Evolutionary conservation across 306 rosid species (phyloP).

Genomic region (Pueraria montana): DNA sequence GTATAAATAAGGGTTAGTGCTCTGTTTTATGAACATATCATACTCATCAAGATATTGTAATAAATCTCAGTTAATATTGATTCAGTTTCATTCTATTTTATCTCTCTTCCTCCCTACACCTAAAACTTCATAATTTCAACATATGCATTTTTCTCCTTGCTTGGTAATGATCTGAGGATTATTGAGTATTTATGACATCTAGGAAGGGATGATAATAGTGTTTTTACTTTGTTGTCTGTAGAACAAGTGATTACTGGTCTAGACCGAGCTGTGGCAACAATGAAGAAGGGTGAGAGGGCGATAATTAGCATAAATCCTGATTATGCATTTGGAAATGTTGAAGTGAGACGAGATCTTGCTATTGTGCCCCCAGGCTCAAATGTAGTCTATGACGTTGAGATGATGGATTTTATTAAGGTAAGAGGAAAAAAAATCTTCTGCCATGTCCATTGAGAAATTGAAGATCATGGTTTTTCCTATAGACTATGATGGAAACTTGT

Average conservation of each 20-base stretch:
- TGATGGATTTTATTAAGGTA: slow-evolving; percentile 68
- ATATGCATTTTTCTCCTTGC: background rate
- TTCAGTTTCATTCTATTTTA: background rate
- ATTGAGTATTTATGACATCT: background rate
- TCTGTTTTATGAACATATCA: background rate
- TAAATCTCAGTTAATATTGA: background rate
- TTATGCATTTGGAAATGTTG: slow-evolving; percentile 72
- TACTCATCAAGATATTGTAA: background rate
- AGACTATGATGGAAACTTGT: background rate
- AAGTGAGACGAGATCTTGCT: slow-evolving; percentile 60
- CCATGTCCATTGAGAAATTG: background rate
- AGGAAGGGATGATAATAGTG: slow-evolving; percentile 27
- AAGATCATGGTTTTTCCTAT: background rate
- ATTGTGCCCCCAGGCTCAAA: slow-evolving; percentile 61
- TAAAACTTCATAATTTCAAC: slow-evolving; percentile 8
- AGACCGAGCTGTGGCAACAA: slow-evolving; percentile 72
- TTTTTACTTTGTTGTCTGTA: slow-evolving; percentile 46
- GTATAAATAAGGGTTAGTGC: background rate
- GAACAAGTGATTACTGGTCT: slow-evolving; percentile 78
- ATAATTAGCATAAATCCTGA: slow-evolving; percentile 70
- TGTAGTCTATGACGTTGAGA: slow-evolving; percentile 68
- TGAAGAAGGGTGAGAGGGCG: slow-evolving; percentile 80
- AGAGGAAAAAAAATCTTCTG: background rate
- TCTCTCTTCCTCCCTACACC: background rate
- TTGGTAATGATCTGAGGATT: background rate